Percentiles rank a stretch among this genome's conserved stretches.
Evolutionary conservation across 176 grass and related monocot species (phyloP).

Genomic region (Oryza rufipogon): DNA sequence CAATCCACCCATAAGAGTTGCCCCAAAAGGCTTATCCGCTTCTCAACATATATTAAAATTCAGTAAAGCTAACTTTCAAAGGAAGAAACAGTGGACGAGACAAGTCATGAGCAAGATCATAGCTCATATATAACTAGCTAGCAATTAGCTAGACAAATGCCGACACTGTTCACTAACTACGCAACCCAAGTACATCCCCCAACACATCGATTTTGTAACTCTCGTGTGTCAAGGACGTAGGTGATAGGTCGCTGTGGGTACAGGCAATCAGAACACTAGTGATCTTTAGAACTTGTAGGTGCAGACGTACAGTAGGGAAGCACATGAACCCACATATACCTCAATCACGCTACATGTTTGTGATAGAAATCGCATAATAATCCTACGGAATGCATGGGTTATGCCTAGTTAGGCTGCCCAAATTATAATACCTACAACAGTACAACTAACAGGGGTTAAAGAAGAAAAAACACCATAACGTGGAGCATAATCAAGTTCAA

Average conservation of each 20-base stretch:
- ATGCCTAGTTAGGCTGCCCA: no score
- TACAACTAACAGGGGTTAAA: no score
- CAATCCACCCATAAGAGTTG: constrained; percentile 23
- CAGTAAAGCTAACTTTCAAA: constrained; percentile 12
- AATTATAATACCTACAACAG: no score
- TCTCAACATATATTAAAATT: constrained; percentile 12
- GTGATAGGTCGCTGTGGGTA: neutral
- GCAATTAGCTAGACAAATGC: constrained; percentile 1
- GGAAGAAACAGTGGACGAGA: constrained; percentile 22
- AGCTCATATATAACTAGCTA: neutral
- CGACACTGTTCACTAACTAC: neutral
- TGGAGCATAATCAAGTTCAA: no score
- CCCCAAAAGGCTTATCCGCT: constrained; percentile 13
- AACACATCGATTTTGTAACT: neutral
- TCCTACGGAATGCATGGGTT: no score
- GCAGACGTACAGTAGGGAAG: neutral
- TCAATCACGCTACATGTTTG: neutral
- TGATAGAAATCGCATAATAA: neutral
- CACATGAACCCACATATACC: neutral
- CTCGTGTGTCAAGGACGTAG: neutral
- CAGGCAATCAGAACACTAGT: neutral
- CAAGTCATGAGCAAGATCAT: constrained; percentile 7
- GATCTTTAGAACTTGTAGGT: neutral
- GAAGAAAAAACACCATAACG: no score
- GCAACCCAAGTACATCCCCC: neutral